Percentiles rank a stretch among this genome's conserved stretches.
phyloP scores from a whole-genome alignment of 169 alveolate genomes.

The Sarcocystis neurona region DNA sequence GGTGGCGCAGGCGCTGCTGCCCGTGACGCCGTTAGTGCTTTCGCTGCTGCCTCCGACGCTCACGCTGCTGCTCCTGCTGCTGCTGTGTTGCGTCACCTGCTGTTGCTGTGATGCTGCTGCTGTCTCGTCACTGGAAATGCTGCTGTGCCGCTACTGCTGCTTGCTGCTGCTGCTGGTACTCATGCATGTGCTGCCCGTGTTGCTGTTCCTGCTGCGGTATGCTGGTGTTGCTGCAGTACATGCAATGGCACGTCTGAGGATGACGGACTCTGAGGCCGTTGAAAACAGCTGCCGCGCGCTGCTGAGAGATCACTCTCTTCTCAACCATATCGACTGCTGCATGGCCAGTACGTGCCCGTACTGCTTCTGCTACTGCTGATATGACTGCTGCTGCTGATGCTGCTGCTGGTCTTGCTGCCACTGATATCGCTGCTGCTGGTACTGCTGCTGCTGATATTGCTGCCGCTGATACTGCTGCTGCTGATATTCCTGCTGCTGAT shows the following conservation, averaged over 20 bases:
- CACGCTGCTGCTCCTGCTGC: too few species aligned
- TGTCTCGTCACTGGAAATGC: neutral
- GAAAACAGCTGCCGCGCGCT: conserved; percentile 7
- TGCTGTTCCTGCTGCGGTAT: neutral
- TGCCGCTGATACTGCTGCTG: too few species aligned
- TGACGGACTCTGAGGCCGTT: neutral
- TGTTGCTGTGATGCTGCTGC: neutral
- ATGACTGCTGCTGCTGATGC: too few species aligned
- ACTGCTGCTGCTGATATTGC: too few species aligned
- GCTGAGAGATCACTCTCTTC: neutral
- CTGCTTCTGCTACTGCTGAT: too few species aligned
- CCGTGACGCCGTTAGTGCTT: too few species aligned
- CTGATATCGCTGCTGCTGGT: too few species aligned
- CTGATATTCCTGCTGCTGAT: too few species aligned
- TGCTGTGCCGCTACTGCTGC: neutral
- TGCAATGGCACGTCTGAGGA: conserved; percentile 32
- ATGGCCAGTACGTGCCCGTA: conserved; percentile 28
- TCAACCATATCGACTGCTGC: conserved; percentile 24
- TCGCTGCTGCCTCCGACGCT: too few species aligned
- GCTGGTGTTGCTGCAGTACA: neutral
- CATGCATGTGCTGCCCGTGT: too few species aligned
- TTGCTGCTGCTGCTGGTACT: neutral
- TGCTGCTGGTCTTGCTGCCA: too few species aligned
- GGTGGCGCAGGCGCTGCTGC: too few species aligned
- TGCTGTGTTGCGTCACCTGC: neutral